phyloP scores from a whole-genome alignment of 345 rosid species.

The Angophora floribunda region DNA sequence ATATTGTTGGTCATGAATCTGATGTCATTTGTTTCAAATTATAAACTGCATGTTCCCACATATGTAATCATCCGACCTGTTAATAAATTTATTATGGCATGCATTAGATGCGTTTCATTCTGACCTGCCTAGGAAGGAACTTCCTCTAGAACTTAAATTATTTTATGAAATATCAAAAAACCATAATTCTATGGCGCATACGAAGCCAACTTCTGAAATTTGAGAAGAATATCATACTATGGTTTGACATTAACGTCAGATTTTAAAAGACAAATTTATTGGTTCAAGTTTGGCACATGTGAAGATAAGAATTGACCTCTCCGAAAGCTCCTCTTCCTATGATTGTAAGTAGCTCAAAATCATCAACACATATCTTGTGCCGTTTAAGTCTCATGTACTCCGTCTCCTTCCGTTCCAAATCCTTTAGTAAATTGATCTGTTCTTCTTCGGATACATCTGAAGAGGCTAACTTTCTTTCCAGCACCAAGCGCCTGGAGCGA shows the following conservation, averaged over 20 bases:
- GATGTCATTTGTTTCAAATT: neutral
- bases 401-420: conserved; percentile 78
- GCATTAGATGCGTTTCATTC: neutral
- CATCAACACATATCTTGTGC: conserved; percentile 78
- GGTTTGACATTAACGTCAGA: neutral
- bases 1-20: neutral
- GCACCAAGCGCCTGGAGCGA: conserved; percentile 45
- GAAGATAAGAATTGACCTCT: conserved; percentile 43
- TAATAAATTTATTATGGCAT: neutral
- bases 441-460: conserved; percentile 66
- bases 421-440: conserved; percentile 58
- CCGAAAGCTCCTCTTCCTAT: conserved; percentile 96
- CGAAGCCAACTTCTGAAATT: neutral
- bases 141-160: neutral
- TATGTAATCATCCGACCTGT: neutral
- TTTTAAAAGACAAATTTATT: neutral
- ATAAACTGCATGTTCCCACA: neutral
- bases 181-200: neutral
- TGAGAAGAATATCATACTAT: neutral
- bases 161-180: neutral
- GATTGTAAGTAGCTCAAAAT: conserved; percentile 70
- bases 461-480: conserved; percentile 69
- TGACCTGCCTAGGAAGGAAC: neutral
- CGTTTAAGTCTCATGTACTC: conserved; percentile 79
- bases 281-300: neutral